Percentiles rank a stretch among this genome's conserved stretches.
phyloP scores from a whole-genome alignment of 129 eudicot genomes.

The Tagetes erecta region DNA sequence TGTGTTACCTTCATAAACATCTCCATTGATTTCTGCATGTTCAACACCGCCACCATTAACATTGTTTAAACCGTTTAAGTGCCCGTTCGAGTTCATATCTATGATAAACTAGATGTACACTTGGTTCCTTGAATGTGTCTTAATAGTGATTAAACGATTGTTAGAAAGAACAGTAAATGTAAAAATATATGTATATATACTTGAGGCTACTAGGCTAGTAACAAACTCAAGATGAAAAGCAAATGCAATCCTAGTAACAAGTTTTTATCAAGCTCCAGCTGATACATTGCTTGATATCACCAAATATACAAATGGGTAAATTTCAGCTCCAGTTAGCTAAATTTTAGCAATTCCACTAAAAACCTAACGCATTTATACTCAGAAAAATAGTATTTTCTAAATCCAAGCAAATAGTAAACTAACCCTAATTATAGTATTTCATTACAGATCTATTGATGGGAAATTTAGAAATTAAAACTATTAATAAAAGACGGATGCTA shows the following conservation, averaged over 20 bases:
- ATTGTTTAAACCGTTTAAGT: conserved; percentile 35
- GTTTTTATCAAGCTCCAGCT: background rate
- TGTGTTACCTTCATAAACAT: conserved; percentile 37
- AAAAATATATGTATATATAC: background rate
- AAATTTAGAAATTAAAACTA: background rate
- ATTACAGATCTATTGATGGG: conserved; percentile 29
- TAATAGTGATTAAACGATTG: conserved; percentile 5
- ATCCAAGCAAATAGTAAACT: background rate
- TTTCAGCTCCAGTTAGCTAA: conserved; percentile 23
- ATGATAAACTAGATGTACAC: conserved; percentile 34
- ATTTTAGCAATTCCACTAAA: conserved; percentile 17
- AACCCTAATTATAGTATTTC: conserved; percentile 9
- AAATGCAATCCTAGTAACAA: background rate
- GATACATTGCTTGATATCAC: conserved; percentile 25
- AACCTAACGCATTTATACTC: conserved; percentile 21
- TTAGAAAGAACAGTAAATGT: background rate
- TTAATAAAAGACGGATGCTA: conserved; percentile 2
- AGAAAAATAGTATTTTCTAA: conserved; percentile 6
- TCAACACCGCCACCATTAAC: conserved; percentile 41
- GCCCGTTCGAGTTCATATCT: conserved; percentile 42
- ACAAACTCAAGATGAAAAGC: background rate
- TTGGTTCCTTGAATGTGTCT: conserved; percentile 21
- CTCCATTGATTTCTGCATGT: conserved; percentile 32
- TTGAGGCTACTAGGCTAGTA: too few relatives aligned
- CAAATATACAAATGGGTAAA: background rate